Evolutionary conservation across 768 basidiomycete genomes (phyloP), one percentile per base, ranked within the genome.

Genomic region (Coprinopsis cinerea): DNA sequence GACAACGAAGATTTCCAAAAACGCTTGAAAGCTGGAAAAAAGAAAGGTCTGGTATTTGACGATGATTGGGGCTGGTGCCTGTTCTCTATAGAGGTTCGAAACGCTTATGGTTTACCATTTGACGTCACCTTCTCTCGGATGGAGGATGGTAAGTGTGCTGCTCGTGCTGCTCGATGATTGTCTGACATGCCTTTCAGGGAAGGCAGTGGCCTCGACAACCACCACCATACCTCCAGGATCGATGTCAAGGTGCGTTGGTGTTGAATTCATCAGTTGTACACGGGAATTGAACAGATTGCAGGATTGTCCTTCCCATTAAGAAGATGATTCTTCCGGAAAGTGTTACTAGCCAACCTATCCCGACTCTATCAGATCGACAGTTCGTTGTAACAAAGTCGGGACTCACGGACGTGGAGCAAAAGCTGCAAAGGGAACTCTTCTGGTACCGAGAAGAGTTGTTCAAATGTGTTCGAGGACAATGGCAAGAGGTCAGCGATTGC

Each of bases 401-500:
- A 43, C 67, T 88, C 51, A 77, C 83, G 1, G 61, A 66, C 10
- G 68, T 65, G 39, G 84, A 90, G 55, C 77, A 85, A 53, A 72
- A 70, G 36, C 60, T 72, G 9, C 85, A 92, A 61, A 75, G 82
- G 32, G 88, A 92, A 61, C 62, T 94, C 14, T 99, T 98, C 70
- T 99, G 96, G 96, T 95, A 96, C 63, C 76, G 94, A 28, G 94
- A 99, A 64, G 82, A 85, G 54, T 67, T 99, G 9, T 78, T 98
- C 58, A 79, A 79, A 40, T 66, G 69, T 44, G 62, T 97, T 13
- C 71, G 68, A 11, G 85, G 85, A 9, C 73, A 71, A 15, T 99
- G 96, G 96, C 77, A 77, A 60, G 96, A 98, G 79, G 94, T 92
- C 52, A 51, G 78, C 47, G 26, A 30, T 46, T 51, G 17, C 2